Evolutionary conservation across 1,284 basidiomycete genomes (phyloP), one percentile per base, ranked within the genome.

Genomic region (Cutaneotrichosporon mucoides): DNA sequence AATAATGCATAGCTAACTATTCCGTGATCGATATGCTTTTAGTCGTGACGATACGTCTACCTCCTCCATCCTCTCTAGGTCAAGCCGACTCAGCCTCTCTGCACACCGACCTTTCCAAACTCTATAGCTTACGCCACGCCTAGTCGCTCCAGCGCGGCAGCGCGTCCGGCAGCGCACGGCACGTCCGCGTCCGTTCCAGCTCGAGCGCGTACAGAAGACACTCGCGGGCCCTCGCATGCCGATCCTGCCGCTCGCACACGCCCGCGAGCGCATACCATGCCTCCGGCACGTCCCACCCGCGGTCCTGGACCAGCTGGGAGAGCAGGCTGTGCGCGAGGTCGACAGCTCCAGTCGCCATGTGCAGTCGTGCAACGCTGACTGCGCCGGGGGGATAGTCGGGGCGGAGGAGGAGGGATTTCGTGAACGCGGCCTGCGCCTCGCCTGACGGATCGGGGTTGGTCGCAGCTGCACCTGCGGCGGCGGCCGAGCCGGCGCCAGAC

Each of bases 181-280:
- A 73, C 10, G 66, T 56, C 15, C 69, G 52, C 12, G 82, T 83
- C 72, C 89, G 85, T 55, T 90, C 86, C 64, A 96, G 77, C 61
- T 82, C 80, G 64, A 95, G 73, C 9, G 92, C 91, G 67, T 82
- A 85, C 48, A 81, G 80, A 61, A 93, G 78, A 71, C 88, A 90
- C 71, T 92, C 89, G 57, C 84, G 81, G 69, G 90, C 88, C 52
- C 85, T 80, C 54, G 86, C 85, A 2, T 69, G 83, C 52, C 87
- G 82, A 0, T 85, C 88, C 68, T 90, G 90, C 65, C 85, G 70
- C 42, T 86, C 85, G 69, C 88, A 89, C 15, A 89, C 88, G 70
- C 86, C 88, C 5, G 86, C 88, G 6, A 96, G 82, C 72, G 87
- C 88, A 74, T 88, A 94, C 93, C 93, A 97, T 34, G 89, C 92